Percentiles rank a stretch among this genome's conserved stretches.
Conservation (phyloP, 768 basidiomycete species). For the Calocera viscosa region DNA sequence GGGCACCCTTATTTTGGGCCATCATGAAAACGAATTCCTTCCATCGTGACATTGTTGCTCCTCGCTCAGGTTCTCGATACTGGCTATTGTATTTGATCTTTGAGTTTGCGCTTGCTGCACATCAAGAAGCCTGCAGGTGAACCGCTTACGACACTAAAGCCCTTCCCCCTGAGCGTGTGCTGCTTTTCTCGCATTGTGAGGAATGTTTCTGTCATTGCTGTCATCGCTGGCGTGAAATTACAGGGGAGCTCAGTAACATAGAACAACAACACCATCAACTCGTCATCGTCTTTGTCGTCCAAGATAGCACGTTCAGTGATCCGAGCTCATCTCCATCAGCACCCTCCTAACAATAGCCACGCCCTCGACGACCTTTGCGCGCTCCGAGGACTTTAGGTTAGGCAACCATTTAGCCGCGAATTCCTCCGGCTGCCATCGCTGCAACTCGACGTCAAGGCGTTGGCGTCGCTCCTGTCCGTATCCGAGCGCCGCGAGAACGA, state of each 20-base stretch:
- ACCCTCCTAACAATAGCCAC: neutral
- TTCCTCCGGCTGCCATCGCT: conserved; percentile 4
- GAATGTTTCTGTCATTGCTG: no score
- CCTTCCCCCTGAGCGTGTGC: no score
- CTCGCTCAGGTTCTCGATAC: no score
- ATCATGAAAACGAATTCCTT: no score
- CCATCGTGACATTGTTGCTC: no score
- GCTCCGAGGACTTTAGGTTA: conserved; percentile 1
- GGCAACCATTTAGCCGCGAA: neutral
- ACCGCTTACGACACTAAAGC: no score
- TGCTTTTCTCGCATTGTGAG: no score
- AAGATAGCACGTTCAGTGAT: neutral
- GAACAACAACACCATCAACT: neutral
- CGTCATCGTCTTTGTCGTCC: neutral
- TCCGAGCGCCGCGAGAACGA: conserved; percentile 3
- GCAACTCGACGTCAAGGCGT: neutral
- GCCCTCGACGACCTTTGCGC: neutral
- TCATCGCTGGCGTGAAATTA: neutral
- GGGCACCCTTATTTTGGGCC: neutral
- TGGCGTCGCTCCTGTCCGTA: neutral
- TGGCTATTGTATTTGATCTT: no score
- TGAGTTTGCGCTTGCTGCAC: no score
- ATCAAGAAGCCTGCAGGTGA: no score
- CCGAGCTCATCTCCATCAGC: neutral
- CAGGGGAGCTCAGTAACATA: neutral